phyloP scores from a whole-genome alignment of 2,329 filamentous ascomycete species.

The Alternaria novae-zelandiae region DNA sequence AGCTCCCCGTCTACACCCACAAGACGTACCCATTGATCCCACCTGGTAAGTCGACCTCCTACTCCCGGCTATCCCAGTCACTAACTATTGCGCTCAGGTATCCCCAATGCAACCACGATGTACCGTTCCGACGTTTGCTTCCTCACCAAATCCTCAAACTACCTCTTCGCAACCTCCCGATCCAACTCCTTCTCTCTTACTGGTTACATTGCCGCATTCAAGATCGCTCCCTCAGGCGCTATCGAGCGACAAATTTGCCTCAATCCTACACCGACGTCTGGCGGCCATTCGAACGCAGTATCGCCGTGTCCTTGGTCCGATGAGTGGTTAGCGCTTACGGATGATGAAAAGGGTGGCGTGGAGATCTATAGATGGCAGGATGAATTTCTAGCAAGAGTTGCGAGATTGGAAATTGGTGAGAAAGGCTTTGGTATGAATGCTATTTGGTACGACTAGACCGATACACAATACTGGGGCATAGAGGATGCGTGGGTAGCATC shows the following conservation, averaged over 20 bases:
- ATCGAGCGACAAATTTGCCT: slow-evolving; percentile 81
- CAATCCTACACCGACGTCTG: slow-evolving; percentile 84
- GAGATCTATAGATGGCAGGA: slow-evolving; percentile 89
- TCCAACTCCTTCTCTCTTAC: slow-evolving; percentile 77
- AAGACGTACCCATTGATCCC: slow-evolving; percentile 80
- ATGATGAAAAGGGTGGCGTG: slow-evolving; percentile 85
- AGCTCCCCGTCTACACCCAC: slow-evolving; percentile 79
- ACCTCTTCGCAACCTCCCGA: slow-evolving; percentile 85
- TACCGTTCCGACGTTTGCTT: slow-evolving; percentile 88
- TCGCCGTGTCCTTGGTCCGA: slow-evolving; percentile 82
- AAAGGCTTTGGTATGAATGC: slow-evolving; percentile 96
- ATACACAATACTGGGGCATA: neutral
- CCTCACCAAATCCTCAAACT: slow-evolving; percentile 70
- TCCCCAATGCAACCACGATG: slow-evolving; percentile 62
- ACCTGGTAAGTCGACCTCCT: slow-evolving; percentile 63
- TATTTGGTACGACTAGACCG: slow-evolving; percentile 81
- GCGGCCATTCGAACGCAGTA: slow-evolving; percentile 89
- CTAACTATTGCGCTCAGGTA: slow-evolving; percentile 27
- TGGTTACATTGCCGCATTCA: slow-evolving; percentile 84
- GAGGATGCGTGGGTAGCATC: neutral
- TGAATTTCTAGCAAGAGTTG: slow-evolving; percentile 79
- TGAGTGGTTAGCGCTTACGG: slow-evolving; percentile 88
- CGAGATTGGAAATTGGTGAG: slow-evolving; percentile 77
- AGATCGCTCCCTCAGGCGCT: slow-evolving; percentile 69
- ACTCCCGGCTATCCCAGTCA: neutral